Base-by-base conservation (phyloP, 345 rosid species). In the Mangifera indica region DNA sequence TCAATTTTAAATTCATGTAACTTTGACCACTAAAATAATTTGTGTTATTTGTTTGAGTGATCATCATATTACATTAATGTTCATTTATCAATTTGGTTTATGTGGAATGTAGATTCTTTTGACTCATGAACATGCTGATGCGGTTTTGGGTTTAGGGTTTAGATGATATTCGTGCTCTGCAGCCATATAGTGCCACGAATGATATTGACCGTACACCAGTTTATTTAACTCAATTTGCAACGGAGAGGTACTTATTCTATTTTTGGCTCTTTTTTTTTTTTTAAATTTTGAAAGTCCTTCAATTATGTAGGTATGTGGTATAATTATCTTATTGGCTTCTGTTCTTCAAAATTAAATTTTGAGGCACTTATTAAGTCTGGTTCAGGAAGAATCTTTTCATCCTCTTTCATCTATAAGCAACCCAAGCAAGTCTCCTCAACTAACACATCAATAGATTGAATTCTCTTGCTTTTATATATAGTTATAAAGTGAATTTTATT, bases 71-170 rank as follows among this genome's bases (percentile, higher is more conserved):
- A 13, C 17, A 49, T 49, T 15, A n/a, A 13, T 49, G 18, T 18
- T 49, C 18, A 14, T 49, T 72, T 40, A 51, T 61, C 52, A 4
- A 49, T 44, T 73, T 32, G 34, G 24, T 66, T 64, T 13, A 7
- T 34, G 5, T 24, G 32, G 17, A 67, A 12, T 84, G 89, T 93
- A 95, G 99, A 89, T 93, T 48, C 84, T 95, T 74, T 91, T 95
- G 90, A 95, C 99, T 67, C 99, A 95, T 78, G 99, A 95, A 76
- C 99, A 95, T 77, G 99, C 99, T 54, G 99, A 95, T 95, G 99
- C 99, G 54, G 89, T 91, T 78, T 96, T 95, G 76, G 99, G 98
- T n/a, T n/a, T n/a, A n/a, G n/a, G n/a, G n/a, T 72, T 82, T 95
- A 65, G 99, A 95, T 80, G 99, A 95, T 80, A 79, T 95, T 67